Evolutionary conservation across 2,329 filamentous ascomycete species (phyloP).

Genomic region (Colletotrichum agaves): DNA sequence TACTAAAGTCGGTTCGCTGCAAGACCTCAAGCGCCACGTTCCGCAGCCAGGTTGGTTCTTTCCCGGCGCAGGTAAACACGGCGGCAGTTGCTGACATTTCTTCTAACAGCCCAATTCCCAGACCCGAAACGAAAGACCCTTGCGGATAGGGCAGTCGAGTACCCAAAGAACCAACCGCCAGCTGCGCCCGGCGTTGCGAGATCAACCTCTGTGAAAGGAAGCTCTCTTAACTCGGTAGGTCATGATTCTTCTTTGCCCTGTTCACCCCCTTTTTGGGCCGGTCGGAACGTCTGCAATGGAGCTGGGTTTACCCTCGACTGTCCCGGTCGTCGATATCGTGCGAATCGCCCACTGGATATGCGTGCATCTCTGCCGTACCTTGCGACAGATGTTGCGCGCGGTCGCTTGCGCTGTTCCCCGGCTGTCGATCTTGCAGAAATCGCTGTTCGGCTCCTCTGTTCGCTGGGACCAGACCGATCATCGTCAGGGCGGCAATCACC

Average conservation of each 20-base stretch:
- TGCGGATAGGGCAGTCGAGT: slow-evolving; percentile 65
- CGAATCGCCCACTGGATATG: slow-evolving; percentile 15
- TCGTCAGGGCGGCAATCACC: background rate
- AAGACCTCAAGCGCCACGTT: slow-evolving; percentile 61
- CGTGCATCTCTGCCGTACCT: slow-evolving; percentile 3
- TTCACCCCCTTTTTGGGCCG: background rate
- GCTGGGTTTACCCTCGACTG: background rate
- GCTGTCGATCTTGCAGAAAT: background rate
- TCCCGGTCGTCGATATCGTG: background rate
- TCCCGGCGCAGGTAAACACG: slow-evolving; percentile 25
- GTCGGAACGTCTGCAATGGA: slow-evolving; percentile 14
- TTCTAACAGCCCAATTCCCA: slow-evolving; percentile 52
- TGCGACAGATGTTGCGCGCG: slow-evolving; percentile 7
- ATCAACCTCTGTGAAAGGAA: slow-evolving; percentile 15
- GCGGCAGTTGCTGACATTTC: slow-evolving; percentile 16
- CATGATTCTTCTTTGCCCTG: background rate
- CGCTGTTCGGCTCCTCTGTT: slow-evolving; percentile 17
- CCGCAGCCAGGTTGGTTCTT: slow-evolving; percentile 55
- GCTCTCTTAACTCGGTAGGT: slow-evolving; percentile 29
- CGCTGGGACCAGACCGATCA: background rate
- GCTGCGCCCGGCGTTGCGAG: slow-evolving; percentile 48
- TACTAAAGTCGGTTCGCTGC: slow-evolving; percentile 45
- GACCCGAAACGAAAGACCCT: slow-evolving; percentile 69
- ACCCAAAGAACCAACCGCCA: slow-evolving; percentile 50
- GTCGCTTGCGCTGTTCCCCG: background rate